A percentile compares a stretch with the other conserved stretches of the same genome.
Conservation (phyloP, 2,329 filamentous ascomycete genomes). For the Pezicula rhizophila region DNA sequence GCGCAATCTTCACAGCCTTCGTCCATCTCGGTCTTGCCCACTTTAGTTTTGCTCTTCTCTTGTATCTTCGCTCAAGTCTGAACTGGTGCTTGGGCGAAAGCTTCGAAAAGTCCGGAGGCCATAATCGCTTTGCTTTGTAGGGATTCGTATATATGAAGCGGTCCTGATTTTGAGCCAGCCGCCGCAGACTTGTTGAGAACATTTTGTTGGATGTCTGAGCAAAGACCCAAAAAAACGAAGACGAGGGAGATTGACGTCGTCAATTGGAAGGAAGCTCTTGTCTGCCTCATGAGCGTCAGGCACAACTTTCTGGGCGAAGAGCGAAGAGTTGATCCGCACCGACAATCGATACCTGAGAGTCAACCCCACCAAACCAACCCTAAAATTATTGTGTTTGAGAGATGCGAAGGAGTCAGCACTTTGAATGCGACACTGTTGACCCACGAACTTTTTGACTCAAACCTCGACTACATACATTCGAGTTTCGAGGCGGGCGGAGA, state of each 20-base stretch:
- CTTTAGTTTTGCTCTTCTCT: conserved; percentile 59
- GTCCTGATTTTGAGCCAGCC: conserved; percentile 29
- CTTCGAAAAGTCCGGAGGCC: conserved; percentile 71
- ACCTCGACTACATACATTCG: conserved; percentile 4
- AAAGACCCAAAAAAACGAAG: neutral
- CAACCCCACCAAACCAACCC: conserved; percentile 15
- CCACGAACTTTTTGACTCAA: neutral
- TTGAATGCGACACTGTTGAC: neutral
- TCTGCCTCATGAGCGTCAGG: neutral
- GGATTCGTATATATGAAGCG: conserved; percentile 42
- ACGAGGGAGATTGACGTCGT: neutral
- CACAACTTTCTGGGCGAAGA: neutral
- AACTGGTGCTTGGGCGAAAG: conserved; percentile 69
- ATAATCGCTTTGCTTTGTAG: conserved; percentile 63
- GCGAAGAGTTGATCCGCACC: too few species aligned
- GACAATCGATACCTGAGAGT: neutral
- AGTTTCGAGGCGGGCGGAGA: neutral
- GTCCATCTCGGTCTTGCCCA: conserved; percentile 58
- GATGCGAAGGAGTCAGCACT: neutral
- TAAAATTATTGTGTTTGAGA: conserved; percentile 3
- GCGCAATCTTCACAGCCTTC: conserved; percentile 58
- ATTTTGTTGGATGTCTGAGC: conserved; percentile 28
- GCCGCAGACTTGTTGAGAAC: conserved; percentile 40
- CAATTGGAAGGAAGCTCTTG: neutral
- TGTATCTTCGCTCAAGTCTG: conserved; percentile 72